Evolutionary conservation across 768 basidiomycete species (phyloP).

Genomic region (Lentinula sp.): DNA sequence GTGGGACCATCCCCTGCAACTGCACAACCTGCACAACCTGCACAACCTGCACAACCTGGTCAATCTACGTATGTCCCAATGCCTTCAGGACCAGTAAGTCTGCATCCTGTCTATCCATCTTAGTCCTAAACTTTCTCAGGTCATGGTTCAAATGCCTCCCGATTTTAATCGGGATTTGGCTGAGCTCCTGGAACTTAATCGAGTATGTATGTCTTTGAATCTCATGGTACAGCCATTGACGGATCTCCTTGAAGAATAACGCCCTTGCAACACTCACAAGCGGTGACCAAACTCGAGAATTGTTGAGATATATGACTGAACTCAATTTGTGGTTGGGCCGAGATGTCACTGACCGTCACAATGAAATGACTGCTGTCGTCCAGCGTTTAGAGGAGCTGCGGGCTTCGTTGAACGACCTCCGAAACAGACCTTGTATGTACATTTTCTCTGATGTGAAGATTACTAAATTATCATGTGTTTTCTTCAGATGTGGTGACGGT

Average conservation of each 20-base stretch:
- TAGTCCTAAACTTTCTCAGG: conserved; percentile 27
- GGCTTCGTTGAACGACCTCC: conserved; percentile 14
- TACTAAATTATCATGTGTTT: neutral
- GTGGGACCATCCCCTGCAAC: conserved; percentile 16
- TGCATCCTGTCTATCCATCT: neutral
- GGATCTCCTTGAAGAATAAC: conserved; percentile 50
- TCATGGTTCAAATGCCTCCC: conserved; percentile 53
- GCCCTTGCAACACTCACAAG: conserved; percentile 68
- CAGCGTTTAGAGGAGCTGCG: conserved; percentile 37
- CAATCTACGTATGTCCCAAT: conserved; percentile 33
- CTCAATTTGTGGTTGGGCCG: conserved; percentile 77
- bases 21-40: conserved; percentile 3
- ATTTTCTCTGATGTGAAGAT: neutral
- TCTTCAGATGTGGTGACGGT: neutral
- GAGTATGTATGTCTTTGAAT: conserved; percentile 34
- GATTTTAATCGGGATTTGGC: conserved; percentile 38
- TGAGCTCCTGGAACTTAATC: conserved; percentile 61
- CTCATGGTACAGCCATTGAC: conserved; percentile 6
- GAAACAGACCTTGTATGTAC: neutral
- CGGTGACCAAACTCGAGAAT: conserved; percentile 72
- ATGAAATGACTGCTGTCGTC: conserved; percentile 61
- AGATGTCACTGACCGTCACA: conserved; percentile 75
- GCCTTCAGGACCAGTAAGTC: conserved; percentile 51
- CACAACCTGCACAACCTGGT: conserved; percentile 16
- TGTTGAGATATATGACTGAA: conserved; percentile 73